Conservation (phyloP, 306 rosid species). For the Cucurbita moschata region DNA sequence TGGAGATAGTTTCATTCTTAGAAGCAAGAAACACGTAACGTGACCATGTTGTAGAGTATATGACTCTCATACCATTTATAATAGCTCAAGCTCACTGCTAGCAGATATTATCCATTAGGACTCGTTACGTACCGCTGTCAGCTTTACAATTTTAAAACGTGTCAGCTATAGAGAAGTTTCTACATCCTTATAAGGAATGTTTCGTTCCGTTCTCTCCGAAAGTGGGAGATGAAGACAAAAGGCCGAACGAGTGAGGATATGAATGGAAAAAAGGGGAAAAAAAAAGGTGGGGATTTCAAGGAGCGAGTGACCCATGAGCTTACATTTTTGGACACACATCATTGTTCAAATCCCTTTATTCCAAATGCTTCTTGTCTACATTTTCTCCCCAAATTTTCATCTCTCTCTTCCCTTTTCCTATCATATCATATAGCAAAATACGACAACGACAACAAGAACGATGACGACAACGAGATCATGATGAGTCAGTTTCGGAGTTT, state of each 20-base stretch:
- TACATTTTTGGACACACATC: constrained; percentile 15
- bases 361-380: constrained; percentile 4
- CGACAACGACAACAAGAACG: not conserved
- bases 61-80: too few species aligned
- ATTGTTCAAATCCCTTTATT: constrained; percentile 10
- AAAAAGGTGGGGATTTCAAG: not conserved
- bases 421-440: not conserved
- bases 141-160: too few species aligned
- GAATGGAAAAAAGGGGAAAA: not conserved
- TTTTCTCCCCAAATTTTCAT: not conserved
- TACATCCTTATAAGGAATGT: too few species aligned
- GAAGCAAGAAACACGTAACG: too few species aligned
- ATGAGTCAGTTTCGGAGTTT: not conserved
- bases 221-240: not conserved
- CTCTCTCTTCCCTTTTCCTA: not conserved
- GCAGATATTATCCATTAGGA: too few species aligned
- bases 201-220: too few species aligned
- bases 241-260: not conserved
- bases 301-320: constrained; percentile 14
- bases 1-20: too few species aligned
- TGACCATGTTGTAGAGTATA: too few species aligned
- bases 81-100: too few species aligned
- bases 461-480: not conserved
- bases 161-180: too few species aligned
- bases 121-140: too few species aligned